Percentiles rank a stretch among this genome's conserved stretches.
These are phyloP conservation scores for Aspergillus thermomutatus DNA, from an alignment of 2,329 filamentous ascomycete species.

Conservation along the genomic window DNA sequence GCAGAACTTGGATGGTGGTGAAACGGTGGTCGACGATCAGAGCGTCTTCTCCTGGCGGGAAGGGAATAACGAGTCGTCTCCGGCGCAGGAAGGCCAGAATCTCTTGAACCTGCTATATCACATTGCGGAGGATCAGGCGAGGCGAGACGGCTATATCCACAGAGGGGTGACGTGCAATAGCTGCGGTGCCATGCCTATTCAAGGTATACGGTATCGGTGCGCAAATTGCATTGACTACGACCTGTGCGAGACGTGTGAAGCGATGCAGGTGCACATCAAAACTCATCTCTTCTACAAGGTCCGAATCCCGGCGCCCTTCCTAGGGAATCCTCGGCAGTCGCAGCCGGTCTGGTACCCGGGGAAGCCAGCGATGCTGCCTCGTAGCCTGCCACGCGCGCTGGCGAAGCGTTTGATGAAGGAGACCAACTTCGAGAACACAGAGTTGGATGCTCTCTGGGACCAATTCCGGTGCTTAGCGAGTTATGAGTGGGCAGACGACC, in stretches of 20 bases:
- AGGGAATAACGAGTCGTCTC: slow-evolving; percentile 39
- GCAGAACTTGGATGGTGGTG: slow-evolving; percentile 30
- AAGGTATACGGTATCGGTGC: slow-evolving; percentile 88
- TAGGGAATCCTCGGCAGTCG: slow-evolving; percentile 72
- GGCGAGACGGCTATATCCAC: slow-evolving; percentile 84
- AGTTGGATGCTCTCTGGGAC: slow-evolving; percentile 91
- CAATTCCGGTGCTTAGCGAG: slow-evolving; percentile 95
- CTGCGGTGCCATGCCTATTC: slow-evolving; percentile 83
- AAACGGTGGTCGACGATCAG: slow-evolving; percentile 40
- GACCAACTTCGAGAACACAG: slow-evolving; percentile 77
- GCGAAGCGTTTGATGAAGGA: slow-evolving; percentile 67
- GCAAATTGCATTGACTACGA: slow-evolving; percentile 96
- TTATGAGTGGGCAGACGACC: slow-evolving; percentile 77
- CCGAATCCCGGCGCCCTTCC: slow-evolving; percentile 79
- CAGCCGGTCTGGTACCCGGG: slow-evolving; percentile 86
- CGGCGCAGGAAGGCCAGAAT: slow-evolving; percentile 63
- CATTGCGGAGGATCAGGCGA: slow-evolving; percentile 89
- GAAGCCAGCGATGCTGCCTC: slow-evolving; percentile 69
- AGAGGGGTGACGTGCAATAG: slow-evolving; percentile 88
- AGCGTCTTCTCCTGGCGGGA: slow-evolving; percentile 46
- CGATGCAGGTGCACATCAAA: slow-evolving; percentile 68
- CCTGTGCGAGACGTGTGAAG: slow-evolving; percentile 88
- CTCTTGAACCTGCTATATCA: slow-evolving; percentile 83
- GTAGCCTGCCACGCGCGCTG: slow-evolving; percentile 63
- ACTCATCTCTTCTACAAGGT: slow-evolving; percentile 98